Percentiles rank a stretch among this genome's conserved stretches.
Evolutionary conservation across 768 basidiomycete species (phyloP).

Genomic region (Lactarius tabidus): DNA sequence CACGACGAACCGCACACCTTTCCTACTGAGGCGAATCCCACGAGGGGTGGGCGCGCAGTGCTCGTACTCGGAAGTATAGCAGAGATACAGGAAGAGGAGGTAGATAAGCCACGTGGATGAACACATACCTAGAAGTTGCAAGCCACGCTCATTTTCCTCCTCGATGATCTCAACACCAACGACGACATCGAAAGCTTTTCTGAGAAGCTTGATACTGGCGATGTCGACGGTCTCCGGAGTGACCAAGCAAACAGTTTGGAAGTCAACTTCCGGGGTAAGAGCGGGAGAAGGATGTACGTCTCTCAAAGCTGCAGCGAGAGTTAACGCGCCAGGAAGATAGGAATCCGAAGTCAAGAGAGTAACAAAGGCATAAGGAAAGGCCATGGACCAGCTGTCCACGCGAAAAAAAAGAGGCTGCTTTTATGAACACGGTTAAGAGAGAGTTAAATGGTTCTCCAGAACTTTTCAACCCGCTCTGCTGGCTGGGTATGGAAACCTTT

Average conservation of each 20-base stretch:
- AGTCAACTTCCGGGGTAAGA: constrained; percentile 56
- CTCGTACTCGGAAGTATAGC: neutral
- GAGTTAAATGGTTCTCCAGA: neutral
- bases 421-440: constrained; percentile 25
- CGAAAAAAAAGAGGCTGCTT: constrained; percentile 10
- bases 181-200: constrained; percentile 78
- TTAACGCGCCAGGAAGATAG: constrained; percentile 91
- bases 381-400: constrained; percentile 43
- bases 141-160: constrained; percentile 57
- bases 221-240: constrained; percentile 93
- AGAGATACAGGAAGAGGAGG: neutral
- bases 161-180: constrained; percentile 89
- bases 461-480: constrained; percentile 13
- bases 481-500: constrained; percentile 17
- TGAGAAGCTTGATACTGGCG: constrained; percentile 68
- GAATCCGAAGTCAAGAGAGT: constrained; percentile 88
- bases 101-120: neutral
- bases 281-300: constrained; percentile 68
- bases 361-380: constrained; percentile 74
- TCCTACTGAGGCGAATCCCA: neutral
- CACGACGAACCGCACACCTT: neutral
- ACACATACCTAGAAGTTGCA: constrained; percentile 79
- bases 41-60: neutral
- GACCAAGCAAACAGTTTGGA: constrained; percentile 84
- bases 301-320: constrained; percentile 77